Evolutionary conservation across 495 filamentous ascomycete species (phyloP).

Genomic region (Lophiotrema nucula): DNA sequence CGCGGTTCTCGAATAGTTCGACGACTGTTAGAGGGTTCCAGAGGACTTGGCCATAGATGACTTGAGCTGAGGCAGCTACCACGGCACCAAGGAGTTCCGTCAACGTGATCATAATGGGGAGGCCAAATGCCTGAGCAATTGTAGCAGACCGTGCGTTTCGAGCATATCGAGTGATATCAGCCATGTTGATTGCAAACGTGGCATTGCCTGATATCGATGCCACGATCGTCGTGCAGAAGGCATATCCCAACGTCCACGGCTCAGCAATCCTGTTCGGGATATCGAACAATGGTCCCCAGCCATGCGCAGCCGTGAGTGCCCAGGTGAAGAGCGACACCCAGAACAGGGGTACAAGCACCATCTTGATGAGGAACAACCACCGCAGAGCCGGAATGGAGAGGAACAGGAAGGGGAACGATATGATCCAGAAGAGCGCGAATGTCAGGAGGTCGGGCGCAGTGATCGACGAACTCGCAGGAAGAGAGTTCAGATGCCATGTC

Average conservation of each 20-base stretch:
- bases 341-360: conserved; percentile 11
- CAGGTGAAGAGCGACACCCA: conserved; percentile 28
- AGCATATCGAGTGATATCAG: conserved; percentile 24
- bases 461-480: not conserved
- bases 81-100: conserved; percentile 20
- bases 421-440: not conserved
- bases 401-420: not conserved
- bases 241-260: conserved; percentile 4
- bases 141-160: conserved; percentile 5
- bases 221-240: conserved; percentile 5
- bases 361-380: not conserved
- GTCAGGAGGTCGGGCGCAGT: not conserved
- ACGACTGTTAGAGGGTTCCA: not conserved
- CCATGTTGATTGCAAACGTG: conserved; percentile 18
- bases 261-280: conserved; percentile 17
- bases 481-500: conserved; percentile 3
- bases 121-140: conserved; percentile 10
- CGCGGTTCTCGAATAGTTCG: not conserved
- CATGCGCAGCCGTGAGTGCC: conserved; percentile 14
- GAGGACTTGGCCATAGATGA: not conserved
- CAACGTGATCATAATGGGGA: conserved; percentile 14
- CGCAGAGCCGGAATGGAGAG: not conserved
- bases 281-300: conserved; percentile 17
- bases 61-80: conserved; percentile 2
- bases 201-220: not conserved